Evolutionary conservation across 768 basidiomycete genomes (phyloP), one percentile per base, ranked within the genome.

Genomic region (Coprinopsis cinerea): DNA sequence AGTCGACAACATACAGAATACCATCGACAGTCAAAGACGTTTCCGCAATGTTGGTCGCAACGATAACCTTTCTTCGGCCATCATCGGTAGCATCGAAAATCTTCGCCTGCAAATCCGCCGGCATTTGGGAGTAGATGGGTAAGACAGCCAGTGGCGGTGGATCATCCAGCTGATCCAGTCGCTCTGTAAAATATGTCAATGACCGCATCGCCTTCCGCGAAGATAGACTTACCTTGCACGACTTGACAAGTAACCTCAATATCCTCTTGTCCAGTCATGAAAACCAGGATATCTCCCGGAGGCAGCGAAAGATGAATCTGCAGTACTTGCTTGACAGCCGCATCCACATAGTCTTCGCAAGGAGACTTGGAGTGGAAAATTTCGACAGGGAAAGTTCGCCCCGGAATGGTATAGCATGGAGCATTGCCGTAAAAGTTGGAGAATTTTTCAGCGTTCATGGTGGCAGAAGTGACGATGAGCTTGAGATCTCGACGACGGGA

Each of bases 371-470:
- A 78, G 67, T 96, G 95, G 72, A 86, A 91, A 23, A 83, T 92
- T 63, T 99, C 96, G 49, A 99, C 96, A 0, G 95, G 96, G 72
- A 99, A 99, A 6, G 96, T 98, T 46, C 96, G 87, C 36, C 79
- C 79, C 26, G 78, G 78, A 57, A 99, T 99, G 11, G 92, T 97
- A 68, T 90, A 99, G 26, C 81, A 86, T 0, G 94, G 94, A 0
- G 95, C 95, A 59, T 87, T 89, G 25, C 95, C 95, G 58, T 96
- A 99, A 66, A 99, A 98, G 13, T 68, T 70, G 14, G 96, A 96
- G 69, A 99, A 99, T 91, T 99, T 99, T 43, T 96, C 93, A 0
- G 96, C 90, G 63, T 99, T 99, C 96, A 99, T 99, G 2, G 96
- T 99, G 2, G 96, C 96, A 6, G 96, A 98, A 1, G 96, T 98